Percentiles rank a stretch among this genome's conserved stretches.
Evolutionary conservation across 176 grass and related monocot species (phyloP).

Genomic region (Hordeum vulgare): DNA sequence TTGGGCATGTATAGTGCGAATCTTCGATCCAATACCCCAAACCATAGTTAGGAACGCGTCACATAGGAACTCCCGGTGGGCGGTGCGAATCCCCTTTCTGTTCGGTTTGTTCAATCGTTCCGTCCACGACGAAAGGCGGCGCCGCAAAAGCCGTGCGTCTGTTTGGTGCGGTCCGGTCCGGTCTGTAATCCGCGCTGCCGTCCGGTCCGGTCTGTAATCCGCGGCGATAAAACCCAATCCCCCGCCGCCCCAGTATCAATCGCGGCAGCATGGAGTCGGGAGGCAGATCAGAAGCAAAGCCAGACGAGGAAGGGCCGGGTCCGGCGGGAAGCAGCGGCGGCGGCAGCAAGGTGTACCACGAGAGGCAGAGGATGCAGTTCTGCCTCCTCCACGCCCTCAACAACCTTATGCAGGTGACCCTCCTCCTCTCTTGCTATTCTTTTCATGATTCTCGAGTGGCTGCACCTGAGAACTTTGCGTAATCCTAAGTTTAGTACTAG

Average conservation of each 20-base stretch:
- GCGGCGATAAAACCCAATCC: not conserved
- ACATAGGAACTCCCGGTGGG: no score
- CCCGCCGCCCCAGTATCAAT: not conserved
- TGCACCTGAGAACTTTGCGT: not conserved
- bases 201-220: not conserved
- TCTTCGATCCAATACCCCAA: no score
- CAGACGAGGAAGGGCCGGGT: not conserved
- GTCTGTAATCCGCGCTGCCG: not conserved
- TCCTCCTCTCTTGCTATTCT: not conserved
- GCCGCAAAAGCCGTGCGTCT: not conserved
- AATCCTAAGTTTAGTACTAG: not conserved
- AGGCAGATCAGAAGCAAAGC: conserved; percentile 17
- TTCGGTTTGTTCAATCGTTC: not conserved
- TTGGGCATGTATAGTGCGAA: no score
- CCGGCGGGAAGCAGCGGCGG: not conserved
- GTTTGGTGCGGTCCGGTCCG: not conserved
- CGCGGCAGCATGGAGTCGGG: conserved; percentile 20
- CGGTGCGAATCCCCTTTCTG: not conserved
- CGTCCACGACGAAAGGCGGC: not conserved
- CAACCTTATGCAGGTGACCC: conserved; percentile 77
- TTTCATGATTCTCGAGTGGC: not conserved
- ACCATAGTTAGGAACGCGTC: no score
- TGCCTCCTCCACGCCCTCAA: conserved; percentile 94
- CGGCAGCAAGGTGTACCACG: conserved; percentile 52
- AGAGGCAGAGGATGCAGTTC: conserved; percentile 75